Conservation (phyloP, 441 rosid species). For the Sinapis alba region DNA sequence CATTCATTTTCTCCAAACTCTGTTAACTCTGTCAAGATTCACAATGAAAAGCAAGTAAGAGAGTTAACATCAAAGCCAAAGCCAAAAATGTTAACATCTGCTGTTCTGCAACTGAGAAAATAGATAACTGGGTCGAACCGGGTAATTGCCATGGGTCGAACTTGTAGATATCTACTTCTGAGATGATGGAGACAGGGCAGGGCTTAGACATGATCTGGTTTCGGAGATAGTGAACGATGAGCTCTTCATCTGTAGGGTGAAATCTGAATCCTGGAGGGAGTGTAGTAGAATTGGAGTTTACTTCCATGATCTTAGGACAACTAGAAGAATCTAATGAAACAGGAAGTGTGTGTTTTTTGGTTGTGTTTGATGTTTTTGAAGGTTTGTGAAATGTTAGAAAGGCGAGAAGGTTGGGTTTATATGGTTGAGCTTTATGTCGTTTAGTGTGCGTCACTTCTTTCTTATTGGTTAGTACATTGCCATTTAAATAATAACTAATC, state of each 20-base stretch:
- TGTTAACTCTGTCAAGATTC: conserved; percentile 54
- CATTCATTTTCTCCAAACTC: conserved; percentile 82
- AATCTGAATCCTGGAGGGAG: conserved; percentile 95
- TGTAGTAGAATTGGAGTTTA: conserved; percentile 24
- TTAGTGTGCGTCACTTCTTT: conserved; percentile 44
- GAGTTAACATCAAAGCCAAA: not conserved
- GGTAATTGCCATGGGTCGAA: conserved; percentile 96
- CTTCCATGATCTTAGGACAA: conserved; percentile 36
- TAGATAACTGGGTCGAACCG: conserved; percentile 51
- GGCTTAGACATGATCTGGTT: conserved; percentile 78
- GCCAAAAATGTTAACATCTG: not conserved
- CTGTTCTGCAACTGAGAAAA: not conserved
- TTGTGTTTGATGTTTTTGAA: conserved; percentile 16
- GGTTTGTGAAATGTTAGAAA: conserved; percentile 66
- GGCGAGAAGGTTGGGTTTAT: conserved; percentile 48
- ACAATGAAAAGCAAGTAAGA: not conserved
- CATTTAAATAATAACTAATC: not conserved
- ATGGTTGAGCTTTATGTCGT: conserved; percentile 42
- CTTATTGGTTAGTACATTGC: conserved; percentile 32
- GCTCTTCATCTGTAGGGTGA: conserved; percentile 95
- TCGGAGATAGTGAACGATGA: conserved; percentile 71
- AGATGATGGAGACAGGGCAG: conserved; percentile 79
- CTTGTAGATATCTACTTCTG: conserved; percentile 86
- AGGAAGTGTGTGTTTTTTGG: not conserved
- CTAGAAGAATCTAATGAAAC: not conserved